Evolutionary conservation across 169 alveolate species (phyloP).

Genomic region (Cystoisospora suis): DNA sequence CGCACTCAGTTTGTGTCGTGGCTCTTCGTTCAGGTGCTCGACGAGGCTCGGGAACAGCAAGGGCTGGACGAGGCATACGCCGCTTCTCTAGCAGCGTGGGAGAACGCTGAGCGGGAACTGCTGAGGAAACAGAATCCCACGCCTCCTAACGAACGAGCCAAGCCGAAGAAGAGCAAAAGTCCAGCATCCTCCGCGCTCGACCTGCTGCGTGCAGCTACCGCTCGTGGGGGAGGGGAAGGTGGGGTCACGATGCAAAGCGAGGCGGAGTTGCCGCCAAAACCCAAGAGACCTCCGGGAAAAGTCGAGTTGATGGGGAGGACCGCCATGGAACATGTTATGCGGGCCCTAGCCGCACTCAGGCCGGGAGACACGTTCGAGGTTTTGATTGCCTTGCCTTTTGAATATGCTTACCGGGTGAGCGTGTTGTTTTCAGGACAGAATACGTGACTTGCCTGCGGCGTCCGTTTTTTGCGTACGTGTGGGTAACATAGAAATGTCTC

Average conservation of each 20-base stretch:
- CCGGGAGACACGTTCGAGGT: slow-evolving; percentile 44
- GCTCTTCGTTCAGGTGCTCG: slow-evolving; percentile 28
- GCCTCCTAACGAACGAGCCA: background rate
- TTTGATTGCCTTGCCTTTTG: slow-evolving; percentile 53
- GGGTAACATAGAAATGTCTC: too few relatives aligned
- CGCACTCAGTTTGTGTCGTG: background rate
- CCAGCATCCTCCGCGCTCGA: too few relatives aligned
- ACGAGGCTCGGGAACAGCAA: slow-evolving; percentile 35
- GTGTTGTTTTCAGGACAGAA: too few relatives aligned
- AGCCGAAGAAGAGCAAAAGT: background rate
- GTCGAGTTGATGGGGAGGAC: slow-evolving; percentile 40
- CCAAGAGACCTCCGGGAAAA: slow-evolving; percentile 8
- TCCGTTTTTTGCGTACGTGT: too few relatives aligned
- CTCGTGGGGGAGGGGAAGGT: too few relatives aligned
- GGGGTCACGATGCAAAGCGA: background rate
- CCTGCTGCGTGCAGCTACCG: too few relatives aligned
- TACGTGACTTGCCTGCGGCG: too few relatives aligned
- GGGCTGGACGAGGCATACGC: slow-evolving; percentile 20
- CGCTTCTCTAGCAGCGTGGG: slow-evolving; percentile 17
- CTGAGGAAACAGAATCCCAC: background rate
- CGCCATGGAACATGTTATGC: slow-evolving; percentile 47
- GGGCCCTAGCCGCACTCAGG: background rate
- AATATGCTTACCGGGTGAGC: slow-evolving; percentile 33
- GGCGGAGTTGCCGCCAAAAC: background rate
- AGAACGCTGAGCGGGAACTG: background rate